Evolutionary conservation across 768 basidiomycete genomes (phyloP), one percentile per base, ranked within the genome.

Genomic region (Lactarius deliciosus): DNA sequence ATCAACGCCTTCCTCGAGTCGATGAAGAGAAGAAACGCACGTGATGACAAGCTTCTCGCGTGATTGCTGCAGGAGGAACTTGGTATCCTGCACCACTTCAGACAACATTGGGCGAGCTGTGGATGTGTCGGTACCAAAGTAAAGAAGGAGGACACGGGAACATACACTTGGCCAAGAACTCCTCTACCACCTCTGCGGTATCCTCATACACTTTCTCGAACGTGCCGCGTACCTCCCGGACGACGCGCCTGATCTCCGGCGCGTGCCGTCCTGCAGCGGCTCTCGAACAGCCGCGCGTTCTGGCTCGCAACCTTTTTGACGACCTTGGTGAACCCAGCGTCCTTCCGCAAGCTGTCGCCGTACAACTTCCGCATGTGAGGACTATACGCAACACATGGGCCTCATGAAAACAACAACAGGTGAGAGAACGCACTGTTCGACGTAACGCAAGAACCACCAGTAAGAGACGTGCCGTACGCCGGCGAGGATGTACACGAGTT

Each of bases 351-450:
- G 16, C 91, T 88, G 73, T 96, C 87, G 3, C 97, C 96, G 76
- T 99, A 99, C 22, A 98, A 81, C 75, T 93, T 94, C 68, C 85
- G 87, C 97, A 98, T 98, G 77, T 98, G 97, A n/a, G 97, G 97
- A 71, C 96, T 98, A 63, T 55, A 30, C 16, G 43, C 16, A 47
- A 43, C 8, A 16, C n/a, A 54, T 36, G 30, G 15, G 34, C 6
- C 34, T 36, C 22, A 59, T 11, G 43, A 47, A 22, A 34, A 57
- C 16, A 11, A 58, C 36, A 18, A 32, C 28, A 36, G 15, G 53
- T 34, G 36, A 55, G 55, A 41, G 57, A 40, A 80, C 91, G 66
- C 68, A 98, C 96, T 92, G 90, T 75, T 98, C 97, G 28, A 98
- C 95, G 61, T 78, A 84, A 71, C 85, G 86, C 57, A 99, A 82